Conservation (phyloP, 345 rosid genomes). For the Hevea brasiliensis region DNA sequence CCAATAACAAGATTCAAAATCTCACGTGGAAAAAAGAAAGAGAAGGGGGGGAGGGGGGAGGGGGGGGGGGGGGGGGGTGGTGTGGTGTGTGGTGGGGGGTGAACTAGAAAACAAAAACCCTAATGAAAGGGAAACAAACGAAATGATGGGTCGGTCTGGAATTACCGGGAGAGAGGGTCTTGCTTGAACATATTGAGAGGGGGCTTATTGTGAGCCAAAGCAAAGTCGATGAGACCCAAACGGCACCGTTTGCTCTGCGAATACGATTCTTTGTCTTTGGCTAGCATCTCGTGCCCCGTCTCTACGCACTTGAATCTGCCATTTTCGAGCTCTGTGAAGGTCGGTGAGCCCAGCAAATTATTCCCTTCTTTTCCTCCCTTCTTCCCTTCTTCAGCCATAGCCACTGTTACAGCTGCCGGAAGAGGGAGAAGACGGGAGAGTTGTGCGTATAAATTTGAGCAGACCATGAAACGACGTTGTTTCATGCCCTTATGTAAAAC, state of each 20-base stretch:
- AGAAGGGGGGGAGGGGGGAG: too few relatives aligned
- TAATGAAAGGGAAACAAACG: background rate
- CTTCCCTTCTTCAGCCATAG: constrained; percentile 18
- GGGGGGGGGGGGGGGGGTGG: too few relatives aligned
- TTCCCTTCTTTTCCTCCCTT: constrained; percentile 45
- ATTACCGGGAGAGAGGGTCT: constrained; percentile 64
- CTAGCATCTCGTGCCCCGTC: constrained; percentile 79
- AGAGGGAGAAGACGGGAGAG: too few relatives aligned
- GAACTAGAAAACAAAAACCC: background rate
- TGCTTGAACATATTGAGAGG: constrained; percentile 89
- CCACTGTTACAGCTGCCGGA: constrained; percentile 1
- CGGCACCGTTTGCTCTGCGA: constrained; percentile 78
- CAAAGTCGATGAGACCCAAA: constrained; percentile 76
- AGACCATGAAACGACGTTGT: too few relatives aligned
- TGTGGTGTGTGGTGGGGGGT: too few relatives aligned
- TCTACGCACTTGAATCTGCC: constrained; percentile 79
- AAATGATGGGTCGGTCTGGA: background rate
- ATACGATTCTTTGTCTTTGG: constrained; percentile 65
- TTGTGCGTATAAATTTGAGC: too few relatives aligned
- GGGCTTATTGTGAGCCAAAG: constrained; percentile 55
- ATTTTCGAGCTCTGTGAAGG: constrained; percentile 54
- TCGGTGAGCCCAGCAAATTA: constrained; percentile 62
- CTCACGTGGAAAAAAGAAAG: too few relatives aligned
- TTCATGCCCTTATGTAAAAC: too few relatives aligned
- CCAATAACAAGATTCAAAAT: too few relatives aligned